Evolutionary conservation across 2,329 filamentous ascomycete genomes (phyloP).

Genomic region (Shiraia sp.): DNA sequence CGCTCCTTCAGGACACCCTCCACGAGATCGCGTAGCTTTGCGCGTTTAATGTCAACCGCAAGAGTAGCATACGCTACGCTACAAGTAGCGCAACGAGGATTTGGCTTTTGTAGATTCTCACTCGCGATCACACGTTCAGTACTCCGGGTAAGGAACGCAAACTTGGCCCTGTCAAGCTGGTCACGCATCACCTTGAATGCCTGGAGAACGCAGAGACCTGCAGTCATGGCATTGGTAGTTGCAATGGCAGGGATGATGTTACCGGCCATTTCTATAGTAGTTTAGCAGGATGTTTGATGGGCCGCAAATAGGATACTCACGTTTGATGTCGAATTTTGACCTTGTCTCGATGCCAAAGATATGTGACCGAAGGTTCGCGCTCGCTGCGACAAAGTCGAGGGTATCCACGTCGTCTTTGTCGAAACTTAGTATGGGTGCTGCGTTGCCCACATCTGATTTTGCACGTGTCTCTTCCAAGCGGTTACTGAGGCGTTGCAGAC

Average conservation of each 20-base stretch:
- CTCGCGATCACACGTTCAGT: constrained; percentile 63
- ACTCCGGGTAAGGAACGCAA: constrained; percentile 79
- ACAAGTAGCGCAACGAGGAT: constrained; percentile 83
- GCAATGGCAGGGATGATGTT: constrained; percentile 99
- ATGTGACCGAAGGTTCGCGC: constrained; percentile 83
- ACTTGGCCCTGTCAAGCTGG: constrained; percentile 69
- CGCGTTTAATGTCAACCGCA: constrained; percentile 68
- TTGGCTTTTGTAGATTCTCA: constrained; percentile 65
- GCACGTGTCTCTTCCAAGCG: constrained; percentile 69
- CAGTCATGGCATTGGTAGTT: constrained; percentile 96
- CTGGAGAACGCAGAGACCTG: constrained; percentile 87
- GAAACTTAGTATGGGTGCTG: constrained; percentile 72
- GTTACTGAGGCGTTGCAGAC: constrained; percentile 74
- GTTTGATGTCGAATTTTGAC: constrained; percentile 94
- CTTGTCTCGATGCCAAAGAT: constrained; percentile 88
- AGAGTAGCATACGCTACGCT: constrained; percentile 71
- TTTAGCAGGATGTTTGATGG: constrained; percentile 6
- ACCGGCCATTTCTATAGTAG: constrained; percentile 79
- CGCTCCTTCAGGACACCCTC: constrained; percentile 70
- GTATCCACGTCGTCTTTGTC: constrained; percentile 98
- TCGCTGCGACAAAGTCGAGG: constrained; percentile 88
- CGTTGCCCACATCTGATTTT: constrained; percentile 52
- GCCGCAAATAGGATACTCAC: constrained; percentile 40
- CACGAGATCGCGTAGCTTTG: constrained; percentile 79
- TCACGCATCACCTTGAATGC: constrained; percentile 85